These are phyloP conservation scores for Boletus insuetus DNA, from an alignment of 768 basidiomycete genomes.

Conservation along the genomic window DNA sequence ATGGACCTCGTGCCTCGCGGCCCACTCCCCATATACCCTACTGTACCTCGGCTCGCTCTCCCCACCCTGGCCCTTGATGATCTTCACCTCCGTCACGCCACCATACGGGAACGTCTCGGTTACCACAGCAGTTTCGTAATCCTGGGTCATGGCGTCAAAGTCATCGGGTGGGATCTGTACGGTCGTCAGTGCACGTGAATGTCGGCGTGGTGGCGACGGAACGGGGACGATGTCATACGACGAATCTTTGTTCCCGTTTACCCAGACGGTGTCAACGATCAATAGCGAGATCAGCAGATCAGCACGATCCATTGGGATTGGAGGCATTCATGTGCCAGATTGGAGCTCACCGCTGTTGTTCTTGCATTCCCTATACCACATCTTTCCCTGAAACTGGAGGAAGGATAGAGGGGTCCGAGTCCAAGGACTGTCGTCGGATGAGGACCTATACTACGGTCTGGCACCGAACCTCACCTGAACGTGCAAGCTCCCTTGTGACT, in stretches of 20 bases:
- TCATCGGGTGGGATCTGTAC: constrained; percentile 31
- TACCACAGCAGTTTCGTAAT: constrained; percentile 24
- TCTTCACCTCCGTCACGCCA: constrained; percentile 25
- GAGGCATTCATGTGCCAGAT: too few species aligned
- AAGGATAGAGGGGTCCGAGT: not conserved
- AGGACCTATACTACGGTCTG: not conserved
- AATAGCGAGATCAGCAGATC: constrained; percentile 15
- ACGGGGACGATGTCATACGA: constrained; percentile 32
- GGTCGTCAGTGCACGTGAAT: constrained; percentile 30
- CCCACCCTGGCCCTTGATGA: constrained; percentile 4
- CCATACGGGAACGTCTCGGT: constrained; percentile 25
- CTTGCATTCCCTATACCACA: constrained; percentile 22
- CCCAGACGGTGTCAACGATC: not conserved
- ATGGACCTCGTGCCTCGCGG: constrained; percentile 26
- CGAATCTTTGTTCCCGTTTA: constrained; percentile 23
- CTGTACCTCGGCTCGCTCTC: constrained; percentile 21
- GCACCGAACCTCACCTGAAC: constrained; percentile 5
- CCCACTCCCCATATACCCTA: constrained; percentile 34
- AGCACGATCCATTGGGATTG: not conserved
- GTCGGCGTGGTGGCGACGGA: constrained; percentile 17
- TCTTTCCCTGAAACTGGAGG: not conserved
- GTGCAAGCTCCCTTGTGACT: constrained; percentile 10
- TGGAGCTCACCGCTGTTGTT: constrained; percentile 31
- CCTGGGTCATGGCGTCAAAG: constrained; percentile 30
- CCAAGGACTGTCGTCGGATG: not conserved